Evolutionary conservation across 1,284 basidiomycete species (phyloP), one percentile per base, ranked within the genome.

Genomic region (Ustilago trichophora): DNA sequence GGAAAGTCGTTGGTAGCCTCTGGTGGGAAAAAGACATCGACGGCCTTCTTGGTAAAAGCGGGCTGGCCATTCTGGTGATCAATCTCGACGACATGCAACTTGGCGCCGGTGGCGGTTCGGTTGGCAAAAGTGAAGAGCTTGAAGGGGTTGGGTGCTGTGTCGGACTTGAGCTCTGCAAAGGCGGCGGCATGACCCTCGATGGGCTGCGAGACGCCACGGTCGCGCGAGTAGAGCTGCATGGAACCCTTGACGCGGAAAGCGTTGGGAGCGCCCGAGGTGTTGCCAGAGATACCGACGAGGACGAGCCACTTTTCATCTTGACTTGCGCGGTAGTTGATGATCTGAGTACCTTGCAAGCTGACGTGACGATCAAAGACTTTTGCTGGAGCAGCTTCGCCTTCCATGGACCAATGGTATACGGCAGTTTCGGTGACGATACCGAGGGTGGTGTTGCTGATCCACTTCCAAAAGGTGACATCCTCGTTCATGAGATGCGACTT

Each of bases 1-100:
- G 96, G 96, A 86, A 99, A 99, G 82, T 99, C 96, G 82, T 94
- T 97, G 40, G 90, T 90, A 4, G 96, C 96, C 82, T 99, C 96
- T 2, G 93, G 90, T 51, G 96, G 96, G 88, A 98, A 99, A 85
- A 97, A 99, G 47, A 99, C 95, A 76, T 99, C 96, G 69, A 98
- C 94, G 13, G 93, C 92, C 84, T 98, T 98, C 87, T 99, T 99
- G 36, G 88, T 86, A 85, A 97, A 99, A 6, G 90, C 89, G n/a
- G 94, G 90, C 81, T 97, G 92, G n/a, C 92, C 89, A 18, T 92
- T 89, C 68, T 90, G 87, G 83, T 98, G 95, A 82, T 98, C 96
- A 78, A 99, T 96, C 84, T 99, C 94, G 67, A 98, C 95, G 46
- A 99, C 88, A 84, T 99, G 96, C 42, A 99, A 89, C 93, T 98